Evolutionary conservation across 1,284 basidiomycete genomes (phyloP).

Genomic region (Heterobasidion parviporum): DNA sequence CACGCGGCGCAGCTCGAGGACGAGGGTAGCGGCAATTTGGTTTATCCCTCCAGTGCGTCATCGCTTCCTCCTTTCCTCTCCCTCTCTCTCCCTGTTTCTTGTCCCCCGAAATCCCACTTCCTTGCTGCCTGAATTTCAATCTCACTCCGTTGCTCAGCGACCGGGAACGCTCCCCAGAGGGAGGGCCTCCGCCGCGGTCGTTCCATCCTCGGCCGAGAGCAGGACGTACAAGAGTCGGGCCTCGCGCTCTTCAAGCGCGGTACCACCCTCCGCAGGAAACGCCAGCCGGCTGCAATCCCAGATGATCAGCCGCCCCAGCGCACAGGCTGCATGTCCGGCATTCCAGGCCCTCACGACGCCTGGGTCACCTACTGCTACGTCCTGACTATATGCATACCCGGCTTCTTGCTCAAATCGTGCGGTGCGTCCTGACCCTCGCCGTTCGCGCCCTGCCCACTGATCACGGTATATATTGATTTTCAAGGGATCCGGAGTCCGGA

Average conservation of each 20-base stretch:
- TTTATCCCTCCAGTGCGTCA: constrained; percentile 73
- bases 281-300: constrained; percentile 31
- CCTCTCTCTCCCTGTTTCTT: not conserved
- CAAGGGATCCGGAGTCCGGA: constrained; percentile 87
- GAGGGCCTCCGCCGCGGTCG: constrained; percentile 71
- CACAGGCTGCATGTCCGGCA: constrained; percentile 57
- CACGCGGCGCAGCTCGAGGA: constrained; percentile 81
- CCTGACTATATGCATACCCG: constrained; percentile 79
- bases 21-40: constrained; percentile 46
- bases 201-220: constrained; percentile 80
- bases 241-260: constrained; percentile 81
- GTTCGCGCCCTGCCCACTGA: constrained; percentile 5
- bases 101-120: not conserved
- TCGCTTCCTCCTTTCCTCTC: constrained; percentile 3
- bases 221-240: constrained; percentile 83
- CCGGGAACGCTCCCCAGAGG: constrained; percentile 73
- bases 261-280: constrained; percentile 66
- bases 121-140: not conserved
- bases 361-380: constrained; percentile 97
- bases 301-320: constrained; percentile 33
- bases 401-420: constrained; percentile 58
- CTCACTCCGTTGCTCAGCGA: constrained; percentile 38
- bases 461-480: not conserved
- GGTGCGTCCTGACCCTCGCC: constrained; percentile 36
- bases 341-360: constrained; percentile 82